Evolutionary conservation across 2,329 filamentous ascomycete genomes (phyloP), one percentile per base, ranked within the genome.

Genomic region (Fusarium veterinarium): DNA sequence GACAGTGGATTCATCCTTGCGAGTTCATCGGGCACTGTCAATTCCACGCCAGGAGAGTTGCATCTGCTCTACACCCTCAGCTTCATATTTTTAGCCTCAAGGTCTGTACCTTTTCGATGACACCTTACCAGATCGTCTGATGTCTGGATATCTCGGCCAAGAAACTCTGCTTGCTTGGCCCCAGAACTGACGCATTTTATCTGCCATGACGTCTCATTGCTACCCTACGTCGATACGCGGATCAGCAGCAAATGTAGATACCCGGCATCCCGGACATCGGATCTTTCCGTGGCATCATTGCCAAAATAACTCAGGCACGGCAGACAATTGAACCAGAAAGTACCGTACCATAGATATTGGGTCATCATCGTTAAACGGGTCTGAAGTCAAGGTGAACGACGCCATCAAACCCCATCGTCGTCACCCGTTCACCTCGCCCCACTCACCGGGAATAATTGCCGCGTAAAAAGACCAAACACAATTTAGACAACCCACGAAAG

Each of bases 171-270:
- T 56, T 48, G 49, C 44, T 55, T 53, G 28, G 48, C 23, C 13
- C 35, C 41, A 33, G 42, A 64, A 28, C 57, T 60, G 69, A 55
- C 64, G 57, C 25, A 68, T 46, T 40, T 40, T 52, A 72, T 72
- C 52, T 46, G 10, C 69, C 45, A 25, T 25, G 60, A 72, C 66
- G 64, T 60, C 38, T 30, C 37, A 69, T 65, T 72, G 51, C 55
- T 72, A 72, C 69, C 69, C 69, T 69, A 61, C 46, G 28, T 35
- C 31, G 23, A 55, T 44, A n/a, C 38, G 55, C 46, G 57, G 68
- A 71, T 71, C 57, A 52, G 31, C 63, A 25, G 42, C 41, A 57
- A 12, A 25, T 45, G 13, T 25, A 48, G 66, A 67, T 57, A 37
- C 13, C 49, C 63, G 28, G 41, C 28, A 30, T 31, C 45, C 45